Base-by-base conservation (phyloP, 225 moss, liverwort and hornwort species). In the Sphagnum tenellum region DNA sequence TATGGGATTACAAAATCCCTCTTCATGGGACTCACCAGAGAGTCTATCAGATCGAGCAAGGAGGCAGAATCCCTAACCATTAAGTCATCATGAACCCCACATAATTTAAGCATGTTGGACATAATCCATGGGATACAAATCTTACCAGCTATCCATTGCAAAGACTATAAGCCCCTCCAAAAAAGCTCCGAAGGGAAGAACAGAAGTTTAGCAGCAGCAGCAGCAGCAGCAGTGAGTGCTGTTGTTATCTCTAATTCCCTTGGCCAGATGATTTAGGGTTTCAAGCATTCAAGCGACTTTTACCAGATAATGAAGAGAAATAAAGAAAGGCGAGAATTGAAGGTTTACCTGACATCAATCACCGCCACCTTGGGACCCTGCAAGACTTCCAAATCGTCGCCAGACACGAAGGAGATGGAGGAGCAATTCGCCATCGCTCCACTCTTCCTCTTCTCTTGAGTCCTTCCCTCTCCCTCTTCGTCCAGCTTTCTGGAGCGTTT, bases 311-410 rank as follows among this genome's bases (percentile, higher is more conserved):
- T 10, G 7, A 10, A 44, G 5, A 3, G 61, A 9, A 45, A 9
- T 29, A 45, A 60, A 61, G 45, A 44, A 47, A 45, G 45, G 2
- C 9, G 14, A 10, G 45, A 9, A 61, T 7, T 46, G 8, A 45
- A 61, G 1, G 11, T 3, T 14, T 14, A 80, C 89, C 86, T 86
- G 66, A 90, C 93, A n/a, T 88, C 93, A 49, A 90, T 84, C 2
- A 94, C 80, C 12, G 80, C 90, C 1, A 88, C 65, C 10, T 68
- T 72, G 12, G 70, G 68, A 2, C 75, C 79, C 44, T 68, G 77
- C 64, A 80, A 68, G 13, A 68, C 67, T n/a, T 70, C 54, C 46
- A 83, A 72, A 67, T 77, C 74, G 67, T 77, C 72, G 55, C 77
- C 75, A 3, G 77, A 69, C 66, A 83, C 77, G 49, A 70, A 83